phyloP scores from a whole-genome alignment of 805 yeast species.

The Barnettozyma botsteinii region DNA sequence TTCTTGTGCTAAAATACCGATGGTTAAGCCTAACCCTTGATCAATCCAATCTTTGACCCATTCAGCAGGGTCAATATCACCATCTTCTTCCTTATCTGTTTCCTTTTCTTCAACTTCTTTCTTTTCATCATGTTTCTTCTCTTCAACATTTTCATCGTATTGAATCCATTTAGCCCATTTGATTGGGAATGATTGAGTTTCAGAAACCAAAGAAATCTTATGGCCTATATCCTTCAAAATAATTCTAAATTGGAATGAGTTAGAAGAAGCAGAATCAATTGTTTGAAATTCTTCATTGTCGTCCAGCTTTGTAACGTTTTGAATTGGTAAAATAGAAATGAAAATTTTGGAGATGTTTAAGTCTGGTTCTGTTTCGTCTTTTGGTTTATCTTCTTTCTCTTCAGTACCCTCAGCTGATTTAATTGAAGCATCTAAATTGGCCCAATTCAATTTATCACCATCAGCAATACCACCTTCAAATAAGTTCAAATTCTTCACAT shows the following conservation, averaged over 20 bases:
- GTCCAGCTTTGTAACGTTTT: slow-evolving; percentile 25
- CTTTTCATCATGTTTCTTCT: slow-evolving; percentile 21
- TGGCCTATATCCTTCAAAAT: slow-evolving; percentile 76
- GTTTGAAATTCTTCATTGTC: slow-evolving; percentile 24
- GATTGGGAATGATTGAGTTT: slow-evolving; percentile 85
- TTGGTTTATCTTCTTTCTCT: slow-evolving; percentile 18
- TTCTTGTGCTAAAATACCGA: slow-evolving; percentile 86
- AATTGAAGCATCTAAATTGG: slow-evolving; percentile 76
- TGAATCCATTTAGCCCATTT: slow-evolving; percentile 94
- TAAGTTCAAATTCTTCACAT: slow-evolving; percentile 47
- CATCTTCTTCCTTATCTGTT: slow-evolving; percentile 29
- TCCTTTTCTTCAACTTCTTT: slow-evolving; percentile 22
- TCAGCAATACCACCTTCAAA: slow-evolving; percentile 74
- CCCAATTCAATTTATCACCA: slow-evolving; percentile 84
- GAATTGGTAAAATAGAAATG: slow-evolving; percentile 61
- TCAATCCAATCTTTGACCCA: slow-evolving; percentile 80
- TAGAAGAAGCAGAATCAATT: slow-evolving; percentile 35
- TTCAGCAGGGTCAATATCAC: slow-evolving; percentile 67
- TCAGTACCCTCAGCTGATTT: slow-evolving; percentile 29
- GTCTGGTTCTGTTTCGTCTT: slow-evolving; percentile 7
- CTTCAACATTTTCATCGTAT: slow-evolving; percentile 17
- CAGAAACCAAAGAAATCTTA: slow-evolving; percentile 62
- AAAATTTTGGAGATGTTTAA: slow-evolving; percentile 51
- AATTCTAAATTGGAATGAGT: slow-evolving; percentile 69
- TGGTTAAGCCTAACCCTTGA: slow-evolving; percentile 68